phyloP scores from a whole-genome alignment of 306 rosid genomes.

The Sesbania bispinosa region DNA sequence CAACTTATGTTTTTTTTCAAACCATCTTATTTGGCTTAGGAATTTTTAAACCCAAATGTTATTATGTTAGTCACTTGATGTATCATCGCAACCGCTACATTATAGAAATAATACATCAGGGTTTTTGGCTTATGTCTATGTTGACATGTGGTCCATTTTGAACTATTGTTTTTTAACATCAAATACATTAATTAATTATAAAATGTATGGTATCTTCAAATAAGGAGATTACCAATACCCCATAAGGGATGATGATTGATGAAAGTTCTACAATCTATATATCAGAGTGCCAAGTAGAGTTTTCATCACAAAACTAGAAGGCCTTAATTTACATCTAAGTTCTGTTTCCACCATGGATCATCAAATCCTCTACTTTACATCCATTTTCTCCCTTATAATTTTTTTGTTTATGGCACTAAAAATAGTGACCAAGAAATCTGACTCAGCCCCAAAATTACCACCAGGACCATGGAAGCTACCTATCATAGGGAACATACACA shows the following conservation, averaged over 20 bases:
- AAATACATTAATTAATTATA: too few relatives aligned
- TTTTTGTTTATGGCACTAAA: not conserved
- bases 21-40: too few relatives aligned
- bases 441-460: slow-evolving; percentile 28
- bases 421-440: slow-evolving; percentile 5
- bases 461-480: slow-evolving; percentile 49
- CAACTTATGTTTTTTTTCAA: too few relatives aligned
- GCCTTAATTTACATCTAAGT: not conserved
- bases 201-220: too few relatives aligned
- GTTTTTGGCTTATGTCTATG: too few relatives aligned
- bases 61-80: too few relatives aligned
- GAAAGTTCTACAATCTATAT: not conserved
- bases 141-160: too few relatives aligned
- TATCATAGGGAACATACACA: slow-evolving; percentile 31
- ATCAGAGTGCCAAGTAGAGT: not conserved
- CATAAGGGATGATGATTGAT: too few relatives aligned
- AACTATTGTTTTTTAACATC: too few relatives aligned
- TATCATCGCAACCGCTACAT: too few relatives aligned
- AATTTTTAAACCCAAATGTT: not conserved
- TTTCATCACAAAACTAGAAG: not conserved
- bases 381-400: slow-evolving; percentile 5
- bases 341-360: slow-evolving; percentile 1
- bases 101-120: too few relatives aligned
- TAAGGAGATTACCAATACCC: too few relatives aligned
- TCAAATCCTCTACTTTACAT: slow-evolving; percentile 11